Percentiles rank a stretch among this genome's conserved stretches.
Evolutionary conservation across 441 rosid species (phyloP).

Genomic region (Aquilaria agallochum): DNA sequence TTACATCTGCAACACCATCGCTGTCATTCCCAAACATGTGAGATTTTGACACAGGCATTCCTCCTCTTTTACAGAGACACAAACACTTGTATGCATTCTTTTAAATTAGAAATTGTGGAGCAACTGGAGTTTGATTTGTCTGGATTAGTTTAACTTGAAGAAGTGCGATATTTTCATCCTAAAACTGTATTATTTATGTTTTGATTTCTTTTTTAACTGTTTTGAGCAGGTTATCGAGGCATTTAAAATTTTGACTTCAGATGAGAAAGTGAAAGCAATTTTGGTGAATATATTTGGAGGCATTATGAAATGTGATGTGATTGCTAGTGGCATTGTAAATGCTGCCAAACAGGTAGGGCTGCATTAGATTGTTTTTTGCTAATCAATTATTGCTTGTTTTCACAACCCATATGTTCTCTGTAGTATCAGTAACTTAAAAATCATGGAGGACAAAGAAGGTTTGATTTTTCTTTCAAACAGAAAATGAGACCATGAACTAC

Average conservation of each 20-base stretch:
- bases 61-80: background rate
- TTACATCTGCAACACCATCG: too few relatives aligned
- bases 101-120: background rate
- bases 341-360: conserved; percentile 85
- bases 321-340: conserved; percentile 96
- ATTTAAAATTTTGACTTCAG: conserved; percentile 93
- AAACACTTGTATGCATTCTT: background rate
- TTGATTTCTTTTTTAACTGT: conserved; percentile 4
- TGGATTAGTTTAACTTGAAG: background rate
- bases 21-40: too few relatives aligned
- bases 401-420: too few relatives aligned
- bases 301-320: conserved; percentile 97
- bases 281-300: conserved; percentile 98
- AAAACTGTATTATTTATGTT: background rate
- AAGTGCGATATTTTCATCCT: background rate
- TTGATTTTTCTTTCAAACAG: too few relatives aligned
- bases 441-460: too few relatives aligned
- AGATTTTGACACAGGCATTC: background rate
- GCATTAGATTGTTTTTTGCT: background rate
- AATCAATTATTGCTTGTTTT: too few relatives aligned
- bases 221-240: conserved; percentile 90
- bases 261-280: conserved; percentile 95
- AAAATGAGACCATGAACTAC: too few relatives aligned
- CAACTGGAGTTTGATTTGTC: background rate
- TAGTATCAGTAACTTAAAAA: too few relatives aligned